Percentiles rank a stretch among this genome's conserved stretches.
Evolutionary conservation across 345 rosid genomes (phyloP).

Genomic region (Firmiana major): DNA sequence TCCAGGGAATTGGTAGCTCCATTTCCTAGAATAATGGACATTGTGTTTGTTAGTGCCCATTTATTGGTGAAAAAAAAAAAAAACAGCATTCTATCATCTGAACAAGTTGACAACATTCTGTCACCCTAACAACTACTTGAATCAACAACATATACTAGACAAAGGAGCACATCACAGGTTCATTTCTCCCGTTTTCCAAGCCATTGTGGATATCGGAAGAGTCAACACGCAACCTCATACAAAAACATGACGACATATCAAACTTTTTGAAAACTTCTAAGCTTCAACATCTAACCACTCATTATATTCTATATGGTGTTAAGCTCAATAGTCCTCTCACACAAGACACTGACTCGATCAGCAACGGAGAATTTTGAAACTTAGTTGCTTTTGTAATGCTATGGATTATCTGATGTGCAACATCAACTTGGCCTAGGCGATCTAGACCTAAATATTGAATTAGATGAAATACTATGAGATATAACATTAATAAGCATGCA

Average conservation of each 20-base stretch:
- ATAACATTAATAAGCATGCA: not conserved
- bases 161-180: not conserved
- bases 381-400: conserved; percentile 5
- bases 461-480: conserved; percentile 4
- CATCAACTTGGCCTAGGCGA: not conserved
- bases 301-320: not conserved
- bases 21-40: not conserved
- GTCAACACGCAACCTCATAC: not conserved
- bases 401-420: not conserved
- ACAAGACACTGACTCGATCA: not conserved
- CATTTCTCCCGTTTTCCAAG: not conserved
- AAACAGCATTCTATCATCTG: not conserved
- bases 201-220: not conserved
- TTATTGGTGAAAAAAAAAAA: not conserved
- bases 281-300: not conserved
- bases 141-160: not conserved
- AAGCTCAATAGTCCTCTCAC: not conserved
- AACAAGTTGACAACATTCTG: not conserved
- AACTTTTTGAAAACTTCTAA: not conserved
- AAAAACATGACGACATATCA: not conserved
- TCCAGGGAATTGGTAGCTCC: not conserved
- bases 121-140: not conserved
- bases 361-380: not conserved
- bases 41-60: not conserved
- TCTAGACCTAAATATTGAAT: not conserved